A percentile compares a stretch with the other conserved stretches of the same genome.
These are phyloP conservation scores for Hirsutella thompsonii DNA, from an alignment of 2,329 filamentous ascomycete genomes.

Conservation along the genomic window DNA sequence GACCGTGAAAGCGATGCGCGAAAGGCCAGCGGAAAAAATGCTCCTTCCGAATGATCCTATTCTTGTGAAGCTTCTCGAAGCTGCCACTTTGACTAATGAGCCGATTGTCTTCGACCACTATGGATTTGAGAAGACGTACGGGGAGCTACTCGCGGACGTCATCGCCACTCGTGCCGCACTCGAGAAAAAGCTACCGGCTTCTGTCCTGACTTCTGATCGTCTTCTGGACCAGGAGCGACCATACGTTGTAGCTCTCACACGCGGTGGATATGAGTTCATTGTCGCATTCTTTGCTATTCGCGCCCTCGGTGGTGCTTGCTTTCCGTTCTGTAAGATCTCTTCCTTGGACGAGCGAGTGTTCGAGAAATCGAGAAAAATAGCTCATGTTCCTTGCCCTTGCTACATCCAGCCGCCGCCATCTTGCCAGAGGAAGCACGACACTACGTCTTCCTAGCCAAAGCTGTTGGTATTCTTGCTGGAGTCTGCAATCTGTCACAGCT, in stretches of 20 bases:
- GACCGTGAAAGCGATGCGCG: no score
- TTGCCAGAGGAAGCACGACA: slow-evolving; percentile 7
- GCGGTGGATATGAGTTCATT: slow-evolving; percentile 11
- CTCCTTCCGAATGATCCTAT: slow-evolving; percentile 5
- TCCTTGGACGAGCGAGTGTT: no score
- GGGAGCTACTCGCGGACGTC: slow-evolving; percentile 9
- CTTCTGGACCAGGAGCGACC: slow-evolving; percentile 3
- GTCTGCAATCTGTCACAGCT: slow-evolving; percentile 1
- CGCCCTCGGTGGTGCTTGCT: slow-evolving; percentile 8
- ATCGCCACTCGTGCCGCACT: slow-evolving; percentile 6
- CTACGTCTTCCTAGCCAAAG: slow-evolving; percentile 4
- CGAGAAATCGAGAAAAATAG: neutral
- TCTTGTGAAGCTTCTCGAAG: slow-evolving; percentile 7
- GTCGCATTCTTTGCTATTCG: slow-evolving; percentile 11
- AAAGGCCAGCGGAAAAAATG: no score
- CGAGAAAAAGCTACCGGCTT: slow-evolving; percentile 1
- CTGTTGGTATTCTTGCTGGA: slow-evolving; percentile 5
- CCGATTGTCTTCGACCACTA: slow-evolving; percentile 6
- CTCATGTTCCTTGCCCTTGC: neutral
- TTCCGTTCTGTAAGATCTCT: slow-evolving; percentile 7
- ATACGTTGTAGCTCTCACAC: slow-evolving; percentile 6
- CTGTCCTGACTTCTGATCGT: slow-evolving; percentile 1
- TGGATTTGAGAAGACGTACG: slow-evolving; percentile 9
- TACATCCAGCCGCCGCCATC: slow-evolving; percentile 3
- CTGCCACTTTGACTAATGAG: slow-evolving; percentile 3